Evolutionary conservation across 768 basidiomycete genomes (phyloP), one percentile per base, ranked within the genome.

Genomic region (Sporobolomyces pararoseus): DNA sequence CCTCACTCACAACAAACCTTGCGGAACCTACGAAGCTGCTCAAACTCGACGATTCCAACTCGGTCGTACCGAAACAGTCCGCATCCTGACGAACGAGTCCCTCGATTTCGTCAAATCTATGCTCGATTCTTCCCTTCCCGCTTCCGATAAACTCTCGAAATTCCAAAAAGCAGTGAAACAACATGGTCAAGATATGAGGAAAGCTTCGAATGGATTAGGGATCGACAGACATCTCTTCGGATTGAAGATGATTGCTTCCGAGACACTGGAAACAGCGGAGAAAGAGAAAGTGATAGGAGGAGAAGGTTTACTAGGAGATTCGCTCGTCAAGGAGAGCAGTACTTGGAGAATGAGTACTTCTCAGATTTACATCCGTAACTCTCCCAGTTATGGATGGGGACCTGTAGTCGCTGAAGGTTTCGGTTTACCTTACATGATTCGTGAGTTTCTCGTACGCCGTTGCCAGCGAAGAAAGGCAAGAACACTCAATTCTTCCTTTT

Each of bases 161-260:
- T 91, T 97, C 83, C 83, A 84, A 63, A 81, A 81, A 4, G 95
- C 95, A 0, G 86, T 86, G 1, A 79, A 82, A 25, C 83, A 91
- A 23, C 95, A 98, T 80, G 82, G 89, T 68, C 84, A 88, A 78
- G 96, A 96, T 78, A 85, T 88, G 14, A 82, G 84, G 5, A 92
- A 90, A 89, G 93, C 94, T 2, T 89, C 91, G 3, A 88, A 91
- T 67, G 95, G 88, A 2, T 86, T 89, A 79, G 95, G 93, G 47
- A 90, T 98, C 32, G 94, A 97, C 79, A 84, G 94, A 31, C 95
- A 98, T 79, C 81, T 97, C 68, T 96, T 93, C 79, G 95, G 95
- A 16, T 80, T 98, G 75, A 93, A 89, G 82, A 88, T 86, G 82
- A 81, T 89, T 77, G 73, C 95, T 47, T 39, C 37, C 19, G 42